Evolutionary conservation across 1,139 yeast genomes (phyloP).

Genomic region (Waltiozyma sp.): DNA sequence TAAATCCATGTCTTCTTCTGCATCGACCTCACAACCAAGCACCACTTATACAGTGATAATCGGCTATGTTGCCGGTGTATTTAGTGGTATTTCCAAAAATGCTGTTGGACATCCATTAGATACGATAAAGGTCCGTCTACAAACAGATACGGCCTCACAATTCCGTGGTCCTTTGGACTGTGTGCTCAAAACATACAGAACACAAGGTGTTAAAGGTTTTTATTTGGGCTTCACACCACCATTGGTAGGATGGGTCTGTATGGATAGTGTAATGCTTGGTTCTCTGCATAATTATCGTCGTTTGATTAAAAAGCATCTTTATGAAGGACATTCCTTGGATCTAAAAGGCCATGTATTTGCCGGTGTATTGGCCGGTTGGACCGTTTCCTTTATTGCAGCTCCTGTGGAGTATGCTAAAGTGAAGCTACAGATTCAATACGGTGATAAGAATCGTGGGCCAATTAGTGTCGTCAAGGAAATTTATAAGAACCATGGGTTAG

Average conservation of each 20-base stretch:
- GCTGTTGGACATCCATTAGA: conserved; percentile 93
- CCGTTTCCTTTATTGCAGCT: conserved; percentile 88
- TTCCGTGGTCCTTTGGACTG: conserved; percentile 82
- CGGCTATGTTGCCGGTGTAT: conserved; percentile 83
- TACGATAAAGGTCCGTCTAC: conserved; percentile 78
- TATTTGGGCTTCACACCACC: conserved; percentile 92
- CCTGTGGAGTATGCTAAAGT: conserved; percentile 89
- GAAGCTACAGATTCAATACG: conserved; percentile 81
- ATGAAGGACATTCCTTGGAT: conserved; percentile 49
- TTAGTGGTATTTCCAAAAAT: conserved; percentile 77
- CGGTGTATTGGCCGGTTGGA: conserved; percentile 73
- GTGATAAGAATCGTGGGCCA: conserved; percentile 71
- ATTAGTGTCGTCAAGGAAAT: conserved; percentile 44
- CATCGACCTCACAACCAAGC: background rate
- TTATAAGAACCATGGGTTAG: conserved; percentile 36
- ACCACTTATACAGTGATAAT: conserved; percentile 17
- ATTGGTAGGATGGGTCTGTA: conserved; percentile 81
- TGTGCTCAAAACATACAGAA: conserved; percentile 53
- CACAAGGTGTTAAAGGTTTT: conserved; percentile 69
- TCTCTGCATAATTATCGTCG: conserved; percentile 70
- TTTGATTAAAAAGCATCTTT: conserved; percentile 51
- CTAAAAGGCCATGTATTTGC: conserved; percentile 66
- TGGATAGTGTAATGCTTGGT: conserved; percentile 88
- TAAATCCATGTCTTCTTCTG: no score
- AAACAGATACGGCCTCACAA: conserved; percentile 62